Evolutionary conservation across 2,329 filamentous ascomycete genomes (phyloP).

Genomic region (Peltaster fructicola): DNA sequence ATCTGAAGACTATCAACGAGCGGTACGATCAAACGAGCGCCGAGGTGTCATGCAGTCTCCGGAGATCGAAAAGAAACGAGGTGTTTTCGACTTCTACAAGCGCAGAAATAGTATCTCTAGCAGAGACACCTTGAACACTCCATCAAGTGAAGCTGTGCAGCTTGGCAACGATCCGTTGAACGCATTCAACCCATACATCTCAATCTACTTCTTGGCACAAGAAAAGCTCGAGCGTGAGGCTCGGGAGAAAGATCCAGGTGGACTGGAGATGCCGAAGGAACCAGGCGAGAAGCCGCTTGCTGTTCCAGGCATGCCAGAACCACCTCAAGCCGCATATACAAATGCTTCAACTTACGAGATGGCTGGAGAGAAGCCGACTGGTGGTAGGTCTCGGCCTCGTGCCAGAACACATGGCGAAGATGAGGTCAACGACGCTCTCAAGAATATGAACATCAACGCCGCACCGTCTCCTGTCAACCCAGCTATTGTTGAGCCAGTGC

Average conservation of each 20-base stretch:
- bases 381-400: slow-evolving; percentile 64
- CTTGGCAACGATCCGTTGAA: slow-evolving; percentile 77
- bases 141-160: slow-evolving; percentile 73
- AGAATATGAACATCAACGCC: slow-evolving; percentile 44
- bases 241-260: slow-evolving; percentile 40
- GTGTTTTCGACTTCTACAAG: slow-evolving; percentile 96
- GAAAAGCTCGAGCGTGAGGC: slow-evolving; percentile 80
- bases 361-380: slow-evolving; percentile 72
- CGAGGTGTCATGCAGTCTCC: slow-evolving; percentile 43
- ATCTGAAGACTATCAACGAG: slow-evolving; percentile 83
- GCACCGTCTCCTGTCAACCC: slow-evolving; percentile 26
- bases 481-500: slow-evolving; percentile 26
- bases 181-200: slow-evolving; percentile 79
- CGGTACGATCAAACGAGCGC: slow-evolving; percentile 51
- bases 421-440: slow-evolving; percentile 57
- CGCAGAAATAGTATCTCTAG: slow-evolving; percentile 77
- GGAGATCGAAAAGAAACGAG: slow-evolving; percentile 66
- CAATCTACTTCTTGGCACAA: slow-evolving; percentile 87
- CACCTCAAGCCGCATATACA: slow-evolving; percentile 76
- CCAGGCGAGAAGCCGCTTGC: slow-evolving; percentile 39
- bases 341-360: slow-evolving; percentile 75
- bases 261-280: slow-evolving; percentile 37
- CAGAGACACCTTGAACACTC: slow-evolving; percentile 64
- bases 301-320: slow-evolving; percentile 51
- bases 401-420: slow-evolving; percentile 92